Evolutionary conservation across 1,284 basidiomycete genomes (phyloP).

Genomic region (Cutaneotrichosporon sp.): DNA sequence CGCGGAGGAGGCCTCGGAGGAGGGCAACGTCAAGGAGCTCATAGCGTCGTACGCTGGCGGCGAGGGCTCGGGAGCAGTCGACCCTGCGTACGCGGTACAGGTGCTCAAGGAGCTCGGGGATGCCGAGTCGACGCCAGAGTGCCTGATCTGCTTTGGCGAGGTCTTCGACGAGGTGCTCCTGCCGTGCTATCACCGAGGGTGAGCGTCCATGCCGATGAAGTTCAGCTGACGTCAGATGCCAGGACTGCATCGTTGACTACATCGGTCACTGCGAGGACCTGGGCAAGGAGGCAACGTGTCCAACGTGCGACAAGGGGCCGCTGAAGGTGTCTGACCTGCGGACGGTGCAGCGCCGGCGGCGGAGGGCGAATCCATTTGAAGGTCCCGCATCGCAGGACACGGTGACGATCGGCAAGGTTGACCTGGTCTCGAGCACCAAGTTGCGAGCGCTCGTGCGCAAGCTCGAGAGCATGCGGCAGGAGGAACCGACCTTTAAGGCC

Average conservation of each 20-base stretch:
- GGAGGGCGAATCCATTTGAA: slow-evolving; percentile 40
- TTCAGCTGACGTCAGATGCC: slow-evolving; percentile 41
- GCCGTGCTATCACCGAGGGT: slow-evolving; percentile 80
- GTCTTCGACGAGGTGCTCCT: slow-evolving; percentile 63
- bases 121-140: slow-evolving; percentile 60
- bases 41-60: slow-evolving; percentile 64
- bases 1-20: slow-evolving; percentile 33
- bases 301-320: slow-evolving; percentile 49
- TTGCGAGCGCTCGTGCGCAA: slow-evolving; percentile 46
- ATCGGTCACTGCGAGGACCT: slow-evolving; percentile 52
- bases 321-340: slow-evolving; percentile 38
- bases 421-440: slow-evolving; percentile 82
- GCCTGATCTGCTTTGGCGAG: slow-evolving; percentile 68
- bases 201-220: slow-evolving; percentile 36
- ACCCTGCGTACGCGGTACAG: slow-evolving; percentile 62
- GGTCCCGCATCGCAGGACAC: slow-evolving; percentile 24
- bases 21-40: slow-evolving; percentile 62
- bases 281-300: slow-evolving; percentile 48
- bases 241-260: slow-evolving; percentile 52
- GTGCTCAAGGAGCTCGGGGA: slow-evolving; percentile 64
- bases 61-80: slow-evolving; percentile 35
- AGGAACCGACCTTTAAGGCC: slow-evolving; percentile 75
- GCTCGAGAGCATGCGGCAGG: slow-evolving; percentile 41
- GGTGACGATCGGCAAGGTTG: slow-evolving; percentile 68
- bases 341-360: slow-evolving; percentile 48